These are phyloP conservation scores for Orbilia oligospora DNA, from an alignment of 2,329 filamentous ascomycete species.

Conservation along the genomic window DNA sequence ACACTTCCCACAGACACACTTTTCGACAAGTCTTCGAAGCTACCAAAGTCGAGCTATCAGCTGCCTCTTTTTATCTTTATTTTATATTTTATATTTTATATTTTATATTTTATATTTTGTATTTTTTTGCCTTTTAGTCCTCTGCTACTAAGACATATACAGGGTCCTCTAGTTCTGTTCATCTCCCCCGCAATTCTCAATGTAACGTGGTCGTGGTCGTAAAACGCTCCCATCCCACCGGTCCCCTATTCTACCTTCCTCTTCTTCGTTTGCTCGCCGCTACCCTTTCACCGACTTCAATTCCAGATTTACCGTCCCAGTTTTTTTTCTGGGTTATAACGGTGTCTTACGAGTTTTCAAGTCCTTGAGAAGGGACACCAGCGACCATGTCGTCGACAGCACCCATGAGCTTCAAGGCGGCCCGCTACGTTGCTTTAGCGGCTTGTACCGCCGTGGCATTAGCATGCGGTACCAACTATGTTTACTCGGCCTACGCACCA, in stretches of 20 bases:
- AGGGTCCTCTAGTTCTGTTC: slow-evolving; percentile 18
- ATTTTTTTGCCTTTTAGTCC: too few relatives aligned
- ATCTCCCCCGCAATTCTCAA: slow-evolving; percentile 32
- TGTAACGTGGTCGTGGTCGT: slow-evolving; percentile 26
- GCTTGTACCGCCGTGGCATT: slow-evolving; percentile 81
- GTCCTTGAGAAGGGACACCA: neutral
- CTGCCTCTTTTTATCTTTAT: slow-evolving; percentile 6
- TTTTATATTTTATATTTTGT: slow-evolving; percentile 12
- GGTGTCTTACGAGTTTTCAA: neutral
- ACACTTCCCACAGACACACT: slow-evolving; percentile 20
- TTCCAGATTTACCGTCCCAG: slow-evolving; percentile 11
- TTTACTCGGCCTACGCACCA: slow-evolving; percentile 97
- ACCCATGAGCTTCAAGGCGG: slow-evolving; percentile 49
- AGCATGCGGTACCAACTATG: slow-evolving; percentile 93
- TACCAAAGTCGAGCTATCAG: slow-evolving; percentile 22
- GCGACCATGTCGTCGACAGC: slow-evolving; percentile 58
- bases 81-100: slow-evolving; percentile 7
- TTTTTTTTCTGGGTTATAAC: too few relatives aligned
- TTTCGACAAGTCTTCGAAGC: slow-evolving; percentile 18
- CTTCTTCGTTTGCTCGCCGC: slow-evolving; percentile 16
- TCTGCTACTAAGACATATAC: neutral
- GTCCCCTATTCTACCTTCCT: slow-evolving; percentile 20
- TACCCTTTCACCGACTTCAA: slow-evolving; percentile 2
- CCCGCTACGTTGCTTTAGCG: slow-evolving; percentile 60
- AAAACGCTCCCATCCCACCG: slow-evolving; percentile 17